Conservation (phyloP, 306 rosid genomes). For the Potentilla sterilis region DNA sequence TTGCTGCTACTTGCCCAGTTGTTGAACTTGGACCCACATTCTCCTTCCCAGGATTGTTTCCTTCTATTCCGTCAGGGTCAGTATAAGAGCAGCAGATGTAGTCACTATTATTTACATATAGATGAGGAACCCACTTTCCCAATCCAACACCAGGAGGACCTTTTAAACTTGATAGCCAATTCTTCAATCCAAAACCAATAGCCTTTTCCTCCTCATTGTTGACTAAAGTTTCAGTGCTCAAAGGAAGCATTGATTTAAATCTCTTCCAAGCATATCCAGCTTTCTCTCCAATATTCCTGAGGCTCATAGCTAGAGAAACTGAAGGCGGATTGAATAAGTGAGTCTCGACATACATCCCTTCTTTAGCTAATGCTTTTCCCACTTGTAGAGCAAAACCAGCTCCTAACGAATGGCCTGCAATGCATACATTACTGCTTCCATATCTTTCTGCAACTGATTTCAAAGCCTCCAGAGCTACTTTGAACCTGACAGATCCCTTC, state of each 20-base stretch:
- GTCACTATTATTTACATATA: slow-evolving; percentile 86
- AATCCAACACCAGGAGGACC: slow-evolving; percentile 36
- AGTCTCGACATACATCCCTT: slow-evolving; percentile 75
- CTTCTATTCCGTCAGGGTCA: slow-evolving; percentile 44
- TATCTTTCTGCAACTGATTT: slow-evolving; percentile 52
- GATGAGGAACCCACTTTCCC: slow-evolving; percentile 80
- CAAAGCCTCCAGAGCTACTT: slow-evolving; percentile 56
- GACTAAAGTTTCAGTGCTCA: slow-evolving; percentile 36
- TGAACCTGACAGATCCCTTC: slow-evolving; percentile 84
- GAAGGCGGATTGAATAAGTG: slow-evolving; percentile 98
- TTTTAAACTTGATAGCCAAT: slow-evolving; percentile 48
- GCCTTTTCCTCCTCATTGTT: slow-evolving; percentile 32
- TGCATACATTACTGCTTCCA: slow-evolving; percentile 72
- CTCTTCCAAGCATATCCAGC: slow-evolving; percentile 77
- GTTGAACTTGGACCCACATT: slow-evolving; percentile 44
- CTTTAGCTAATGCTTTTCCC: slow-evolving; percentile 83
- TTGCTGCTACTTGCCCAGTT: slow-evolving; percentile 58
- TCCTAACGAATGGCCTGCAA: slow-evolving; percentile 92
- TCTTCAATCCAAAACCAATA: slow-evolving; percentile 34
- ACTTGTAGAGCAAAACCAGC: slow-evolving; percentile 96
- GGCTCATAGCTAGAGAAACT: slow-evolving; percentile 72
- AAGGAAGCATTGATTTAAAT: slow-evolving; percentile 69
- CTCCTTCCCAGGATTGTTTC: slow-evolving; percentile 43
- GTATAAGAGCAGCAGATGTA: slow-evolving; percentile 86
- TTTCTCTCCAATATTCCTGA: slow-evolving; percentile 63